These are phyloP conservation scores for Solanum hybrid DNA, from an alignment of 305 asterid genomes.

Conservation along the genomic window DNA sequence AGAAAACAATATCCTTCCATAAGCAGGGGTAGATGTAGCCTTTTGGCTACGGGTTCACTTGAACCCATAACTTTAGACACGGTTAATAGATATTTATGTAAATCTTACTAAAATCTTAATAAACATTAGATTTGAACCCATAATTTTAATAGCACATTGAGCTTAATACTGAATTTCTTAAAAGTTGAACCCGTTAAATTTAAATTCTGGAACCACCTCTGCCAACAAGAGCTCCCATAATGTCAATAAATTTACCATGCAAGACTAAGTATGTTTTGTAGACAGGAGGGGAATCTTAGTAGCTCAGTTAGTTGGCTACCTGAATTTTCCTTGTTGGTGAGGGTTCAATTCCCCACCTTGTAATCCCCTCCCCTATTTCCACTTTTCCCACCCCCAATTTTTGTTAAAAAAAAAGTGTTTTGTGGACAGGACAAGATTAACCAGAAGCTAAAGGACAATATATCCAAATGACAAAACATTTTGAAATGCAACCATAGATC, in stretches of 20 bases:
- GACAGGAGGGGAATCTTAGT: not conserved
- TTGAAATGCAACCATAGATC: not conserved
- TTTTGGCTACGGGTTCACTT: not conserved
- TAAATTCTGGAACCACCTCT: not conserved
- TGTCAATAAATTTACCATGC: not conserved
- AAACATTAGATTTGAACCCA: not conserved
- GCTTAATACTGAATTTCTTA: not conserved
- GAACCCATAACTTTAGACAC: not conserved
- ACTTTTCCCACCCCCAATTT: not conserved
- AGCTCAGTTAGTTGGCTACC: not conserved
- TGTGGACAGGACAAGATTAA: constrained; percentile 20
- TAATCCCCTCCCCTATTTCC: not conserved
- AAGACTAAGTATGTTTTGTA: not conserved
- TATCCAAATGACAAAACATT: not conserved
- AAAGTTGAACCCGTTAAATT: not conserved
- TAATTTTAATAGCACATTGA: not conserved
- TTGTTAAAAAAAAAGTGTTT: not conserved
- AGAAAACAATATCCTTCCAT: not conserved
- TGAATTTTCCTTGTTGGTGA: not conserved
- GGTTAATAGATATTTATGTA: not conserved
- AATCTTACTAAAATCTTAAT: not conserved
- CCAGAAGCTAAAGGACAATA: not conserved
- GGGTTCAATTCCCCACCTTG: not conserved
- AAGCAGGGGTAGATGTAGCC: not conserved
- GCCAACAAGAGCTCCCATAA: not conserved